Percentiles rank a stretch among this genome's conserved stretches.
These are phyloP conservation scores for Lactarius akahatsu DNA, from an alignment of 768 basidiomycete species.

Conservation along the genomic window DNA sequence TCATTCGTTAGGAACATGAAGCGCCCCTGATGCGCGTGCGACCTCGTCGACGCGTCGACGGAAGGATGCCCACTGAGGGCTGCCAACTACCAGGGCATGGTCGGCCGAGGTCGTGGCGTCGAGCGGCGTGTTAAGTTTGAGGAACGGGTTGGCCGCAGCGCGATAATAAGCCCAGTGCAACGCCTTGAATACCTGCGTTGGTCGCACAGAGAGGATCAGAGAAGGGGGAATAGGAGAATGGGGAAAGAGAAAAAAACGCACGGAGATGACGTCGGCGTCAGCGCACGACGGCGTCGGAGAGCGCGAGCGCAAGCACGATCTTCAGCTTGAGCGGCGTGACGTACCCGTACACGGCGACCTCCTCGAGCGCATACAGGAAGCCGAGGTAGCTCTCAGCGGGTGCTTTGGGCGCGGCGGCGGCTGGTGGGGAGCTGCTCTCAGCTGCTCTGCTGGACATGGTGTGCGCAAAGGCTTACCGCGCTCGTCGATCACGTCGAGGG, in stretches of 20 bases:
- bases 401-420: conserved; percentile 52
- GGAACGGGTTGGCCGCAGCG: conserved; percentile 83
- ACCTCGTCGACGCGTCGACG: conserved; percentile 74
- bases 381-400: conserved; percentile 77
- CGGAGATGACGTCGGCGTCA: conserved; percentile 78
- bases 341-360: conserved; percentile 90
- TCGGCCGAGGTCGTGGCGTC: conserved; percentile 8
- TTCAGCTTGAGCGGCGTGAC: conserved; percentile 86
- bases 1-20: conserved; percentile 24
- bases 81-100: conserved; percentile 58
- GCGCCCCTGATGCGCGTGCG: conserved; percentile 53
- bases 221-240: not conserved
- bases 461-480: conserved; percentile 54
- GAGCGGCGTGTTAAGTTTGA: conserved; percentile 54
- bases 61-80: conserved; percentile 68
- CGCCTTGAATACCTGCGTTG: conserved; percentile 78
- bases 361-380: conserved; percentile 86
- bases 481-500: conserved; percentile 89
- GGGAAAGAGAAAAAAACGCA: conserved; percentile 38
- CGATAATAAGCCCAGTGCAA: conserved; percentile 85
- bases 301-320: conserved; percentile 75
- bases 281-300: conserved; percentile 77
- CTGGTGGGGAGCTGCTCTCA: conserved; percentile 4
- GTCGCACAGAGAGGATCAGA: not conserved
- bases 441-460: not conserved